Base-by-base conservation (phyloP, 148 eudicot genomes). In the Nepenthes gracilis region DNA sequence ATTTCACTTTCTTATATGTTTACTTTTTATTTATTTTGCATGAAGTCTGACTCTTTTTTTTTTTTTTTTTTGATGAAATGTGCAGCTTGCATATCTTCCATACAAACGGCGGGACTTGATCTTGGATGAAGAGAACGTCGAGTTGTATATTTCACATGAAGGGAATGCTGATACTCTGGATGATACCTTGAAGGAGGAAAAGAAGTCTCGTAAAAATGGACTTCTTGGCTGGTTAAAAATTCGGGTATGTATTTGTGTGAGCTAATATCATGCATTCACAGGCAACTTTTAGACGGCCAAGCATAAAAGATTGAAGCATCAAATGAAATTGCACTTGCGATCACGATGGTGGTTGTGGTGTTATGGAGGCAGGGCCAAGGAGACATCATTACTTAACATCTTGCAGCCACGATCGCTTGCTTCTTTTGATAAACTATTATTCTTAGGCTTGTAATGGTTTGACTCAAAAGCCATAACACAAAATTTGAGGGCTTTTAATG, bases 81-180 rank as follows among this genome's bases (percentile, higher is more conserved):
- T 63, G 76, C 82, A 93, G 99, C 92, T 93, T 72, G 96, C 91
- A 58, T 93, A 93, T 81, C 99, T 93, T 66, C 99, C 99, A 15
- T 81, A 84, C 71, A 79, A 88, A 75, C 82, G 91, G 70, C 82
- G 88, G 58, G 99, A 93, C 74, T 76, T 93, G 62, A 83, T 84
- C 43, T 68, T 84, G 77, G 99, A 93, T 60, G 95, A 93, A 67
- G 96, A 93, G 68, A 93, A 84, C 68, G 70, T 86, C 61, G 96
- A 93, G 55, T 52, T 79, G 68, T 83, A 80, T 76, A 84, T 82
- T 48, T 74, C 88, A 57, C 79, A 70, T 65, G 96, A 88, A 75
- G 95, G 77, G 54, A 77, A 64, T 79, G 63, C 72, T 67, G 98
- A 86, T 59, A 76, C 57, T 65, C 51, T 77, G 6, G 85, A 88